phyloP scores from a whole-genome alignment of 768 basidiomycete species.

The Russula lepida region DNA sequence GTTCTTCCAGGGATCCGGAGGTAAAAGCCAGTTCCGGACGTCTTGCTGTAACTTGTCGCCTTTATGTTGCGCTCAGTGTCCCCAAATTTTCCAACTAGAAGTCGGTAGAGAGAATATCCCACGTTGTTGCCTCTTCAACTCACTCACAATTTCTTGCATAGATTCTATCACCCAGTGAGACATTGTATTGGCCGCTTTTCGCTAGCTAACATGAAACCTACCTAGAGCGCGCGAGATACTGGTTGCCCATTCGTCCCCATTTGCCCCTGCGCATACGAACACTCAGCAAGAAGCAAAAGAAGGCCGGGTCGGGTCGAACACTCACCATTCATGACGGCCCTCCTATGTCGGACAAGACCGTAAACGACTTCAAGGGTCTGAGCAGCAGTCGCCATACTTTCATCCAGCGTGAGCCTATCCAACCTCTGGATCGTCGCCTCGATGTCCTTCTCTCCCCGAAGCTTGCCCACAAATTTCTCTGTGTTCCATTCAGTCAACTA shows the following conservation, averaged over 20 bases:
- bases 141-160: background rate
- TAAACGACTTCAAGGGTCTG: background rate
- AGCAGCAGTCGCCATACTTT: background rate
- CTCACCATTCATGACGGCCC: background rate
- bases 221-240: background rate
- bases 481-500: background rate
- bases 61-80: background rate
- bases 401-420: background rate
- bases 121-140: background rate
- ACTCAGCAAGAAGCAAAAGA: background rate
- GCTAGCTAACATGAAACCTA: background rate
- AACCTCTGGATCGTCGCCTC: background rate
- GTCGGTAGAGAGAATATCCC: background rate
- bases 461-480: background rate
- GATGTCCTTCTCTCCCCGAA: background rate
- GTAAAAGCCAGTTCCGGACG: background rate
- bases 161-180: background rate
- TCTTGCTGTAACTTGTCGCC: background rate
- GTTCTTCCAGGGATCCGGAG: slow-evolving; percentile 8
- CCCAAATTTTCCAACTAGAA: background rate
- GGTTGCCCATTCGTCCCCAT: background rate
- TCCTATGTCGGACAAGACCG: background rate
- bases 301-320: no score
- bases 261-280: background rate
- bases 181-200: background rate